phyloP scores from a whole-genome alignment of 192 early-diverging fungal genomes.

The Mortierella alpina region DNA sequence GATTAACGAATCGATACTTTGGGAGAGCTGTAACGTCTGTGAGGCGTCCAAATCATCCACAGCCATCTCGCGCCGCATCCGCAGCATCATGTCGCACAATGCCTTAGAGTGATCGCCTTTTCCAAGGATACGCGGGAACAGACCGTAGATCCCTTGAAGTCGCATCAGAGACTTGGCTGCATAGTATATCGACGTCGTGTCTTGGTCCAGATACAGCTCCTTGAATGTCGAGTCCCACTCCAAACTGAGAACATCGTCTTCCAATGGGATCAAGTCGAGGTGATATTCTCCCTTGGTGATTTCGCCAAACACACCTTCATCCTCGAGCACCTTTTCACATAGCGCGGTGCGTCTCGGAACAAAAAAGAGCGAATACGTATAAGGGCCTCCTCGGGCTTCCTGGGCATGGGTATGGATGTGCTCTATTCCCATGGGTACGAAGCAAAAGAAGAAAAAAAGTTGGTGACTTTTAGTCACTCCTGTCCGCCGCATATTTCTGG shows the following conservation, averaged over 20 bases:
- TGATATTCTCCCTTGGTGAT: constrained; percentile 88
- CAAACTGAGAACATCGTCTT: constrained; percentile 89
- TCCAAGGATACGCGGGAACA: constrained; percentile 91
- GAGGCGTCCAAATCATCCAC: constrained; percentile 62
- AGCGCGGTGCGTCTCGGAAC: constrained; percentile 90
- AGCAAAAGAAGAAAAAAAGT: not conserved
- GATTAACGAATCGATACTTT: constrained; percentile 82
- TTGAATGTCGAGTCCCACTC: constrained; percentile 87
- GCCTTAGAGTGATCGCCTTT: constrained; percentile 89
- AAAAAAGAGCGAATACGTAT: constrained; percentile 81
- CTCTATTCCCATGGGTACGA: constrained; percentile 7
- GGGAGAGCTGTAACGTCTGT: constrained; percentile 67
- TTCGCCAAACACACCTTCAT: constrained; percentile 91
- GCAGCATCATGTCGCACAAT: constrained; percentile 80
- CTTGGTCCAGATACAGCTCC: constrained; percentile 86
- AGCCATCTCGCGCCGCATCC: constrained; percentile 85
- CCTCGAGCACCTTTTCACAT: constrained; percentile 95
- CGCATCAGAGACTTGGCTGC: constrained; percentile 89
- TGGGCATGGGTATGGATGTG: constrained; percentile 36
- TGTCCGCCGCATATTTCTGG: not conserved
- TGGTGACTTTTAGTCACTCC: not conserved
- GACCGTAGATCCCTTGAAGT: constrained; percentile 86
- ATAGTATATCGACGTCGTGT: constrained; percentile 77
- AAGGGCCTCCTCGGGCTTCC: constrained; percentile 30
- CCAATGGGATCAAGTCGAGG: constrained; percentile 91